Evolutionary conservation across 2,329 filamentous ascomycete genomes (phyloP), one percentile per base, ranked within the genome.

Genomic region (Penicillium sp.): DNA sequence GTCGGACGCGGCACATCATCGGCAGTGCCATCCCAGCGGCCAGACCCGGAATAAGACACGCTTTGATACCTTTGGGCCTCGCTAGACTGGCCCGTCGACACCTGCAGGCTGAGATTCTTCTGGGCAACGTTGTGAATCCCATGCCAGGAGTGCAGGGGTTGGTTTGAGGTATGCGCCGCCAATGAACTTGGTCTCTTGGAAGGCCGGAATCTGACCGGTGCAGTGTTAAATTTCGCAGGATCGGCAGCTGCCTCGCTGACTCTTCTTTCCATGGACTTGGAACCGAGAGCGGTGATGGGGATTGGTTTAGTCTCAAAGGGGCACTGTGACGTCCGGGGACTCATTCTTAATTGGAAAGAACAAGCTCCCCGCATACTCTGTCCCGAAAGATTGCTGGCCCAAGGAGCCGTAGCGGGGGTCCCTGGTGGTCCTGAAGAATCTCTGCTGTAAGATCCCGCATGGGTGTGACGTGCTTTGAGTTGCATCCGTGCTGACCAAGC

Each of bases 401-500:
- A 39, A 0, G 66, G 36, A 5, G 60, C 61, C 2, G 63, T 59
- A 4, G 55, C 49, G 3, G 69, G 68, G 3, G 62, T 71, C 25
- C 70, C 69, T 12, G 69, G 69, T 4, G 66, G 66, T 5, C 60
- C 65, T 11, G 58, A 56, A 4, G 63, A 53, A 18, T 53, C 57
- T 7, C 48, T 53, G 45, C 32, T 47, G 41, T 46, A 60, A 43
- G 51, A 43, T 26, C 29, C 46, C 5, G 44, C 44, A 36, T 32
- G 52, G 39, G 47, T 51, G 12, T 18, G 18, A 18, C 43, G 53
- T 11, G 59, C 50, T 13, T 63, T 59, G 5, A 69, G 39, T 47
- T 69, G 63, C 66, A 73, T 67, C 25, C 58, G 55, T 26, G 69
- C 62, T 25, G 66, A 66, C 69, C 68, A 72, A 27, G 55, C 51